These are phyloP conservation scores for Wickerhamomyces kurtzmanii DNA, from an alignment of 805 yeast genomes.

Conservation along the genomic window DNA sequence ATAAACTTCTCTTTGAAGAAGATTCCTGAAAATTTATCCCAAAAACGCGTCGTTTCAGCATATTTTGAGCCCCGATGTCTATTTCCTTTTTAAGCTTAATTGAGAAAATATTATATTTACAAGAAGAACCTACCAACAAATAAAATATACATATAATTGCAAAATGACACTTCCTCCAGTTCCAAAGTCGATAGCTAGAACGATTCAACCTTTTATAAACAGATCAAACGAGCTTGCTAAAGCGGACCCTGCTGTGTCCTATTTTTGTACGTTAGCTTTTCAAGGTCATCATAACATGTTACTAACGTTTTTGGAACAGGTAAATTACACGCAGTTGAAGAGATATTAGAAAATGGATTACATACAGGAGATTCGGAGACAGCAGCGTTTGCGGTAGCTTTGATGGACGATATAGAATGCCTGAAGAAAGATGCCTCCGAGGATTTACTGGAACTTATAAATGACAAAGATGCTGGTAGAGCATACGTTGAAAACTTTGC, in stretches of 20 bases:
- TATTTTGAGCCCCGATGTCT: too few relatives aligned
- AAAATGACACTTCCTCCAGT: conserved; percentile 6
- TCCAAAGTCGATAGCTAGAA: conserved; percentile 22
- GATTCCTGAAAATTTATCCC: too few relatives aligned
- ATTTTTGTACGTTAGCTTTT: conserved; percentile 51
- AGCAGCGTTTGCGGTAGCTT: conserved; percentile 45
- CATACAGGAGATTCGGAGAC: conserved; percentile 48
- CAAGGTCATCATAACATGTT: not conserved
- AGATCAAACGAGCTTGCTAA: conserved; percentile 48
- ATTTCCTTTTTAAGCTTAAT: too few relatives aligned
- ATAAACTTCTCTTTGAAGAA: too few relatives aligned
- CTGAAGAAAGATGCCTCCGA: conserved; percentile 28
- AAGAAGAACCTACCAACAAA: too few relatives aligned
- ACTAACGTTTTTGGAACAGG: conserved; percentile 1
- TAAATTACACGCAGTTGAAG: conserved; percentile 59
- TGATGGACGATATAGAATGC: conserved; percentile 66
- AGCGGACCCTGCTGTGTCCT: conserved; percentile 60
- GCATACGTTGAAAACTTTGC: conserved; percentile 50
- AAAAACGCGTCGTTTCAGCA: too few relatives aligned
- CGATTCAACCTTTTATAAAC: conserved; percentile 35
- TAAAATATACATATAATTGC: not conserved
- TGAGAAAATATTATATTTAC: too few relatives aligned
- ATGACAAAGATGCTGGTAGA: conserved; percentile 48
- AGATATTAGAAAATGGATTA: conserved; percentile 47
- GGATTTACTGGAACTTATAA: conserved; percentile 36